phyloP scores from a whole-genome alignment of 148 eudicot species.

The Chenopodium formosanum region DNA sequence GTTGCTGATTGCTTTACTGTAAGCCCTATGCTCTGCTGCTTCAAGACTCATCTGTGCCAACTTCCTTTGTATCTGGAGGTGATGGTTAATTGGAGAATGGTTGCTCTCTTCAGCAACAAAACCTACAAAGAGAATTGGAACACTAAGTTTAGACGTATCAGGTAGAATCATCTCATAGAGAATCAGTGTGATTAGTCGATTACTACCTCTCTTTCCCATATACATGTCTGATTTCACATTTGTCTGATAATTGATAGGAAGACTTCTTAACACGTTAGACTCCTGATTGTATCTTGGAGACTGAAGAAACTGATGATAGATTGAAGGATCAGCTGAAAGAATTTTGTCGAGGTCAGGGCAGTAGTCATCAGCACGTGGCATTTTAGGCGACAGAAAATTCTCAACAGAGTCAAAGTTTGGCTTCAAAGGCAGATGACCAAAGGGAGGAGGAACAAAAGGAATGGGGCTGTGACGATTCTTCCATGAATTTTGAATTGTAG shows the following conservation, averaged over 20 bases:
- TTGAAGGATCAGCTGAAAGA: conserved; percentile 16
- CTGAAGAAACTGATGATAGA: conserved; percentile 19
- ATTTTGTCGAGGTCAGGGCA: conserved; percentile 7
- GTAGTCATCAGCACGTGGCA: conserved; percentile 19
- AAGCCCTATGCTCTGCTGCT: conserved; percentile 17
- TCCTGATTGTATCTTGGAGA: conserved; percentile 18
- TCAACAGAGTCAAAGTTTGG: conserved; percentile 9
- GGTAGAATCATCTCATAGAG: no score
- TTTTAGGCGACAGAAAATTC: not conserved
- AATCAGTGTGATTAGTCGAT: not conserved
- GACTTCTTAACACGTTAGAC: conserved; percentile 7
- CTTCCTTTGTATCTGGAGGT: conserved; percentile 31
- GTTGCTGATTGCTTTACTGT: conserved; percentile 1
- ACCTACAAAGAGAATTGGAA: conserved; percentile 13
- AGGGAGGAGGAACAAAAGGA: conserved; percentile 5
- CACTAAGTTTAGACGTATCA: not conserved
- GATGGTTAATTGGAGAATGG: conserved; percentile 18
- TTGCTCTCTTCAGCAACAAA: conserved; percentile 10
- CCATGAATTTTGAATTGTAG: conserved; percentile 22
- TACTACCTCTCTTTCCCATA: conserved; percentile 24
- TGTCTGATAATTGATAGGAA: conserved; percentile 17
- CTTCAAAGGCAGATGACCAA: conserved; percentile 9
- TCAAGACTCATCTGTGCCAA: conserved; percentile 22
- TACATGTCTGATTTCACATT: conserved; percentile 17
- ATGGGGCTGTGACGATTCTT: conserved; percentile 1